A percentile compares a stretch with the other conserved stretches of the same genome.
Evolutionary conservation across 1,284 basidiomycete species (phyloP).

Genomic region (Cutaneotrichosporon mucoides): DNA sequence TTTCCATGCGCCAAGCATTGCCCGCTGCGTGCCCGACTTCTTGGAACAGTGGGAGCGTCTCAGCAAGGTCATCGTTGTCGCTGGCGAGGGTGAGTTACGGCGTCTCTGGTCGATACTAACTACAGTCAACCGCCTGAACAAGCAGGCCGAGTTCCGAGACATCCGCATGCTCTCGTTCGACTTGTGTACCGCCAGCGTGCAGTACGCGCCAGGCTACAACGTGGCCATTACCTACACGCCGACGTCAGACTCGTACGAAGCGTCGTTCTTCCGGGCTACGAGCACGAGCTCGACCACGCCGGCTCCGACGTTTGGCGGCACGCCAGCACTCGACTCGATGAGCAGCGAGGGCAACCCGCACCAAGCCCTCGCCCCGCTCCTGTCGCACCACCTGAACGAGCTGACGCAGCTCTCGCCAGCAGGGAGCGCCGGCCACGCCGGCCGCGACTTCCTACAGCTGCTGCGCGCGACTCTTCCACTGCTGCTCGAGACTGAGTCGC

Average conservation of each 20-base stretch:
- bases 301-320: not conserved
- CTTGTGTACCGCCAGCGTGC: conserved; percentile 80
- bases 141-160: conserved; percentile 64
- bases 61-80: conserved; percentile 86
- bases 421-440: conserved; percentile 13
- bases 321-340: not conserved
- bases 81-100: conserved; percentile 64
- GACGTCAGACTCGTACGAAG: conserved; percentile 40
- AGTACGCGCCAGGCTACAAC: conserved; percentile 54
- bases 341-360: conserved; percentile 30
- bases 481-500: conserved; percentile 22
- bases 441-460: conserved; percentile 31
- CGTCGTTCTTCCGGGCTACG: conserved; percentile 26
- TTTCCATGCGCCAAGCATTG: conserved; percentile 76
- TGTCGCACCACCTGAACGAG: conserved; percentile 41
- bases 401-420: conserved; percentile 14
- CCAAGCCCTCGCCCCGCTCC: conserved; percentile 27
- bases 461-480: conserved; percentile 37
- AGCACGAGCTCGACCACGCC: not conserved
- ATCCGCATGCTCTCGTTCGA: conserved; percentile 78
- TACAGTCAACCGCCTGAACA: conserved; percentile 73
- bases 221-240: conserved; percentile 46
- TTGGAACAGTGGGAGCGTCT: conserved; percentile 85
- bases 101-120: not conserved
- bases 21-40: conserved; percentile 81